Conservation (phyloP, 2,329 filamentous ascomycete species). For the Aureobasidium sp. region DNA sequence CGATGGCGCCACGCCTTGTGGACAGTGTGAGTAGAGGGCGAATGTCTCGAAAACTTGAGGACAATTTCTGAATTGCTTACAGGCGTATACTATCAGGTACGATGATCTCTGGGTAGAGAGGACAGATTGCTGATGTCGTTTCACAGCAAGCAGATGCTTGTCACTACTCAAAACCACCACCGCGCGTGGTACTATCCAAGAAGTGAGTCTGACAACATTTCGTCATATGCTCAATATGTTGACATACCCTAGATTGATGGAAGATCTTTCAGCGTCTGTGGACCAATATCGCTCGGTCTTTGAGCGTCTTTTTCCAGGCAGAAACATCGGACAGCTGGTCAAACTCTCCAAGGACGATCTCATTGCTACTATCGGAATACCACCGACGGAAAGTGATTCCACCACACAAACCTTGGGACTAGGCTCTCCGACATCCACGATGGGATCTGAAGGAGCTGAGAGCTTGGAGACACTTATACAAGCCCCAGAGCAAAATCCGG, state of each 20-base stretch:
- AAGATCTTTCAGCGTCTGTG: slow-evolving; percentile 46
- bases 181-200: slow-evolving; percentile 68
- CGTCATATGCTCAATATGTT: slow-evolving; percentile 35
- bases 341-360: slow-evolving; percentile 38
- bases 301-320: slow-evolving; percentile 36
- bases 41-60: neutral
- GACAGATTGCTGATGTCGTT: neutral
- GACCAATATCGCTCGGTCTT: slow-evolving; percentile 41
- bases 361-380: slow-evolving; percentile 27
- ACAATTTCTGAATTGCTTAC: neutral
- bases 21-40: slow-evolving; percentile 58
- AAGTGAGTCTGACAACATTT: slow-evolving; percentile 36
- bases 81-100: slow-evolving; percentile 49
- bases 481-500: slow-evolving; percentile 57
- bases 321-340: slow-evolving; percentile 34
- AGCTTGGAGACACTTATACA: slow-evolving; percentile 59
- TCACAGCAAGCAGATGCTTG: slow-evolving; percentile 61
- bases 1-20: slow-evolving; percentile 73
- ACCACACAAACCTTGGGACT: neutral
- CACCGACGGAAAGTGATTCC: neutral
- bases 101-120: neutral
- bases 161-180: slow-evolving; percentile 73
- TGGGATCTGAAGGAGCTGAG: slow-evolving; percentile 42
- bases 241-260: slow-evolving; percentile 44
- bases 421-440: neutral